Base-by-base conservation (phyloP, 2,329 filamentous ascomycete genomes). In the Ramichloridium luteum region DNA sequence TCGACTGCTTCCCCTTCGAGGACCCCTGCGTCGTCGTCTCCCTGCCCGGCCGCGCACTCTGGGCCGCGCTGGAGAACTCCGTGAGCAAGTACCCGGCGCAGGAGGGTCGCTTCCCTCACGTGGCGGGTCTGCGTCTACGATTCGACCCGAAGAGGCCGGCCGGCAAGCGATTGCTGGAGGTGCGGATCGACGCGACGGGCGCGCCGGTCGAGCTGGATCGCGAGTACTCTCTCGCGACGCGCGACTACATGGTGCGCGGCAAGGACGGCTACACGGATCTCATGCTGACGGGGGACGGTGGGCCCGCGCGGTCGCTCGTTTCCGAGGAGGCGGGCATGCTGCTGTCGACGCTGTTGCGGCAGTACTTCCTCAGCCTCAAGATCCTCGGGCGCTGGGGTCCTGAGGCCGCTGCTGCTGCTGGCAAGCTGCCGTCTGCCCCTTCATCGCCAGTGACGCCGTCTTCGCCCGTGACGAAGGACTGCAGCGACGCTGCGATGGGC, bases 281-380 rank as follows among this genome's bases (percentile, higher is more conserved):
- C 1, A 68, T 88, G n/a, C 72, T 83, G 17, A 60, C 79, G 43
- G 72, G 76, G 3, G 78, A 83, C 54, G 85, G 85, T 15, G 84
- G 84, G 11, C 60, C 69, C 3, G 80, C 77, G 2, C 75, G 84
- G 44, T 81, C 86, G 50, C 60, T 93, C 11, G 77, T 93, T 4
- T 76, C 74, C 16, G 84, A 93, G 49, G 85, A 94, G 52, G 86
- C 81, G 44, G 86, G 85, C 3, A 76, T 92, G 11, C 66, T 93
- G 34, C 82, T 93, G 46, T 85, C 80, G 29, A 82, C 80, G 50
- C 77, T 94, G 54, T 66, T 94, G 13, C 74, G 85, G 9, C 85
- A 93, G 53, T 93, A 93, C 57, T 93, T 93, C 57, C 79, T 93
- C 69, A 80, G 77, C 5, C 65, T 93, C 26, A 81, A 82, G 34